Percentiles rank a stretch among this genome's conserved stretches.
phyloP scores from a whole-genome alignment of 106 monocot species.

The Acorus calamus region DNA sequence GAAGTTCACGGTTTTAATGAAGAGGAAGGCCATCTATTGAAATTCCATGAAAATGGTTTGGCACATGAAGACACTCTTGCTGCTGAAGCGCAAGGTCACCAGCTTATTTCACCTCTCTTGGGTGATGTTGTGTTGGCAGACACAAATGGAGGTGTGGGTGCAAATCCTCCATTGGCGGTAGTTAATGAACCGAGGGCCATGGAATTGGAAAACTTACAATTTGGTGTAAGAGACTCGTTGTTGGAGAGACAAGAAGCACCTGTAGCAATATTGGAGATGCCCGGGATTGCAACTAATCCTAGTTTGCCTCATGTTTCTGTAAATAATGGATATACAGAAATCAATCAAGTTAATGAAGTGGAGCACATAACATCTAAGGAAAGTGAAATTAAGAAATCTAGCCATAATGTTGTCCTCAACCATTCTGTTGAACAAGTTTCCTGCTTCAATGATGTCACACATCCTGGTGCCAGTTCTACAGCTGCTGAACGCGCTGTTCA shows the following conservation, averaged over 20 bases:
- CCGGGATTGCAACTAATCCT: slow-evolving; percentile 2
- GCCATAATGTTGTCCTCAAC: neutral
- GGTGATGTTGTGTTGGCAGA: neutral
- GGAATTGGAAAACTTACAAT: neutral
- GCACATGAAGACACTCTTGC: neutral
- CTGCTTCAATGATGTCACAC: slow-evolving; percentile 5
- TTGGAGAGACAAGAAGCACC: slow-evolving; percentile 1
- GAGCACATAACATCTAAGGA: neutral
- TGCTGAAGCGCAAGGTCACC: neutral
- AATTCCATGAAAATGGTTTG: slow-evolving; percentile 2
- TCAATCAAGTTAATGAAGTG: slow-evolving; percentile 3
- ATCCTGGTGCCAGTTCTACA: slow-evolving; percentile 8
- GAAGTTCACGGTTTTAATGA: slow-evolving; percentile 1
- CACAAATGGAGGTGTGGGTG: slow-evolving; percentile 3
- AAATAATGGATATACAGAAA: slow-evolving; percentile 1
- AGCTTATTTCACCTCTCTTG: slow-evolving; percentile 1
- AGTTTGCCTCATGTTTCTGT: neutral
- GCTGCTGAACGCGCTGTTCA: neutral
- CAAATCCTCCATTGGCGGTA: neutral
- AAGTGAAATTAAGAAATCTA: slow-evolving; percentile 6
- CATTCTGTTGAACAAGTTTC: slow-evolving; percentile 1
- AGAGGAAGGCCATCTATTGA: slow-evolving; percentile 7
- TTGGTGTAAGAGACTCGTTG: slow-evolving; percentile 2
- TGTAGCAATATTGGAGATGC: neutral
- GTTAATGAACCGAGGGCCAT: slow-evolving; percentile 2